Conservation (phyloP, 2,329 filamentous ascomycete genomes). For the Fusarium abutilonis region DNA sequence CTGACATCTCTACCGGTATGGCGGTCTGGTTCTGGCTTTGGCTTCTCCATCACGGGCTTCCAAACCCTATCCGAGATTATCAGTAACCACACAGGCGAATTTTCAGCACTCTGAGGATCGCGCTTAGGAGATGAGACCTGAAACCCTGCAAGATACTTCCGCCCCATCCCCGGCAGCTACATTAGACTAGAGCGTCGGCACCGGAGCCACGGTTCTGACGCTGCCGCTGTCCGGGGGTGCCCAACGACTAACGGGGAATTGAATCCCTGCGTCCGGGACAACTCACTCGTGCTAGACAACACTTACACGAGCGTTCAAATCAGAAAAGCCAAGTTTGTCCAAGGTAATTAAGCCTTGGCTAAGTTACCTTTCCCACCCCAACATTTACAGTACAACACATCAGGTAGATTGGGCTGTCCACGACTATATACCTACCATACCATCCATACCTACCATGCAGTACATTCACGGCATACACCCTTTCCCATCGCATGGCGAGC, state of each 20-base stretch:
- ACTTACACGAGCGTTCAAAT: conserved; percentile 13
- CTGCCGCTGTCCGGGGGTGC: conserved; percentile 35
- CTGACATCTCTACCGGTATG: conserved; percentile 29
- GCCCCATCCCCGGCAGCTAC: conserved; percentile 29
- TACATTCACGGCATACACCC: conserved; percentile 34
- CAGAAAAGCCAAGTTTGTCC: not conserved
- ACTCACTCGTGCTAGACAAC: conserved; percentile 15
- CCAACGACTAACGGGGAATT: conserved; percentile 31
- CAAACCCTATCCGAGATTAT: conserved; percentile 34
- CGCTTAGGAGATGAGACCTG: conserved; percentile 1
- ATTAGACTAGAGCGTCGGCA: conserved; percentile 36
- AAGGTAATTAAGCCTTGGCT: not conserved
- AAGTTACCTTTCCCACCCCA: conserved; percentile 4
- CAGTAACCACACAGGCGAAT: conserved; percentile 14
- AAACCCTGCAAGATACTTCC: conserved; percentile 30
- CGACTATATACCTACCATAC: too few relatives aligned
- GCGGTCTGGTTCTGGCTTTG: conserved; percentile 9
- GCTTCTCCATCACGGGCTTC: conserved; percentile 30
- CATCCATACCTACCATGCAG: conserved; percentile 9
- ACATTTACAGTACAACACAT: not conserved
- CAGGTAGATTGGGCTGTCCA: not conserved
- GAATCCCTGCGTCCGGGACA: conserved; percentile 34
- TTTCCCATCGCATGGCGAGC: conserved; percentile 33
- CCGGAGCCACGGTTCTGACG: conserved; percentile 45
- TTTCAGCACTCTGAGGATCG: conserved; percentile 9